phyloP scores from a whole-genome alignment of 352 stramenopile species.

The Vaucheria bursata region DNA sequence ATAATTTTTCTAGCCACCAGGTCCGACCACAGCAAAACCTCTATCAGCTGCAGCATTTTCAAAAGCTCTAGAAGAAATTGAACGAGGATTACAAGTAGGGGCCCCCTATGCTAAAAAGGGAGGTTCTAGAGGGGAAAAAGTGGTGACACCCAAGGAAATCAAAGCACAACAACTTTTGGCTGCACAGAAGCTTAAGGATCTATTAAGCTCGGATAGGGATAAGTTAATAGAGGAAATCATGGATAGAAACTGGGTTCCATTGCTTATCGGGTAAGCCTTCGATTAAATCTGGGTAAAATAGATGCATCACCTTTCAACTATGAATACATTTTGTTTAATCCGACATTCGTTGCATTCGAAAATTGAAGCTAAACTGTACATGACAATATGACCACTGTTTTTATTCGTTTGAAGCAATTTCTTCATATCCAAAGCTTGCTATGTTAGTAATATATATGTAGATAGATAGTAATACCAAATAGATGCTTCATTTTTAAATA shows the following conservation, averaged over 20 bases:
- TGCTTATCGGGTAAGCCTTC: constrained; percentile 57
- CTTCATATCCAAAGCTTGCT: no score
- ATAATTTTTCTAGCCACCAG: not conserved
- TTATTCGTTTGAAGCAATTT: no score
- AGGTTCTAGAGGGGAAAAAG: not conserved
- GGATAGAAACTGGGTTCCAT: constrained; percentile 57
- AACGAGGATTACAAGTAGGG: not conserved
- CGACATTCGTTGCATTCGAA: no score
- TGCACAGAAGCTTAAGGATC: constrained; percentile 9
- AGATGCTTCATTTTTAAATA: no score
- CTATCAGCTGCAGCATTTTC: not conserved
- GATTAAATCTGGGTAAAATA: no score
- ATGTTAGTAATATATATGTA: no score
- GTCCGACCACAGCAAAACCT: not conserved
- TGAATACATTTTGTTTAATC: no score
- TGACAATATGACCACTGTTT: no score
- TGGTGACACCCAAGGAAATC: no score
- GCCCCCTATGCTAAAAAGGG: not conserved
- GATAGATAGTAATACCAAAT: no score
- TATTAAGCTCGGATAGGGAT: constrained; percentile 29
- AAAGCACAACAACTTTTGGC: constrained; percentile 8
- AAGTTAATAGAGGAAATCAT: constrained; percentile 54
- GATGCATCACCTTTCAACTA: no score
- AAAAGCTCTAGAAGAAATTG: not conserved
- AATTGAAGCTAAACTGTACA: no score